Percentiles rank a stretch among this genome's conserved stretches.
Conservation (phyloP, 2,329 filamentous ascomycete species). For the Colletotrichum liaoningense region DNA sequence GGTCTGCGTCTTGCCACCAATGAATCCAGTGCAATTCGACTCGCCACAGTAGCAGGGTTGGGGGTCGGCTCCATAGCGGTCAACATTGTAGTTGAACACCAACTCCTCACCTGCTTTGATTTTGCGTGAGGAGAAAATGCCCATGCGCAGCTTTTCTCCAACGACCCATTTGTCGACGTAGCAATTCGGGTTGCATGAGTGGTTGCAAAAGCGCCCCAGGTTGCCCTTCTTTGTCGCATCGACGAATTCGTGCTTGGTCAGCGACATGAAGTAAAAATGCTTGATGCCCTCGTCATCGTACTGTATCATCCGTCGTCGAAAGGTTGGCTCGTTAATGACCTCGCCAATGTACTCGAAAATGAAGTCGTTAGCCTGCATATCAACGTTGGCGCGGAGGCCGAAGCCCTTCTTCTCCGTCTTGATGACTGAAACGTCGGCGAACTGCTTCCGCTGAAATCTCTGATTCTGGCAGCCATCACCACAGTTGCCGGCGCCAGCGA, state of each 20-base stretch:
- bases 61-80: constrained; percentile 95
- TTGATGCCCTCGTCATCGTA: constrained; percentile 98
- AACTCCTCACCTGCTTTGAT: constrained; percentile 93
- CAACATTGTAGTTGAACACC: constrained; percentile 99
- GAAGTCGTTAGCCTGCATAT: constrained; percentile 87
- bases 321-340: constrained; percentile 93
- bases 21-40: constrained; percentile 93
- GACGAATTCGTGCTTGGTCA: constrained; percentile 95
- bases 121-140: constrained; percentile 90
- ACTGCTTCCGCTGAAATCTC: constrained; percentile 90
- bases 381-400: constrained; percentile 83
- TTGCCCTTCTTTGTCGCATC: constrained; percentile 98
- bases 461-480: constrained; percentile 92
- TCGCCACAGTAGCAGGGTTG: constrained; percentile 98
- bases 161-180: constrained; percentile 99
- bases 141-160: constrained; percentile 97
- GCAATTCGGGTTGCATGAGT: constrained; percentile 98
- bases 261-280: constrained; percentile 99
- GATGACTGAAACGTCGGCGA: constrained; percentile 92
- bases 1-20: constrained; percentile 97
- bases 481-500: constrained; percentile 82
- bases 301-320: constrained; percentile 88
- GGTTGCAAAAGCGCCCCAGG: constrained; percentile 96
- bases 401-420: constrained; percentile 98
- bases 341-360: constrained; percentile 99